phyloP scores from a whole-genome alignment of 305 asterid species.

The Plantago lanceolata region DNA sequence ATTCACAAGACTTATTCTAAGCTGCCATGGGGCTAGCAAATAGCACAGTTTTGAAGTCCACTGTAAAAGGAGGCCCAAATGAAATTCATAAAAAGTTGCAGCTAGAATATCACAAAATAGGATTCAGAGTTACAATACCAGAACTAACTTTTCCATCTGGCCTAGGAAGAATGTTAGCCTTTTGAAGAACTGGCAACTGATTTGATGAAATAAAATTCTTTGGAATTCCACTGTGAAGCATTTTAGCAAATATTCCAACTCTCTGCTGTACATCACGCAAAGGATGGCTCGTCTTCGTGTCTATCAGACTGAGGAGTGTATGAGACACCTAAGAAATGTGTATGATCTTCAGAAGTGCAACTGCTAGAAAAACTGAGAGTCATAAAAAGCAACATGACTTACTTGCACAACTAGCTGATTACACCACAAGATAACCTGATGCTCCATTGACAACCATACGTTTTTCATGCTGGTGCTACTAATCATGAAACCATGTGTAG shows the following conservation, averaged over 20 bases:
- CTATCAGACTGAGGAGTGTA: constrained; percentile 89
- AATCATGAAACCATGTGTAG: constrained; percentile 81
- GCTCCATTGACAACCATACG: constrained; percentile 98
- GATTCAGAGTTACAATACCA: constrained; percentile 46
- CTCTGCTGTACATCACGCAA: constrained; percentile 56
- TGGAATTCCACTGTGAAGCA: constrained; percentile 91
- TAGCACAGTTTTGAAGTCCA: neutral
- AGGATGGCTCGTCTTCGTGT: constrained; percentile 67
- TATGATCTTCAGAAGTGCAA: constrained; percentile 29
- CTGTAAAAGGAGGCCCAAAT: constrained; percentile 7
- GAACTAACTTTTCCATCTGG: constrained; percentile 38
- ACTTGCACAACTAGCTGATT: constrained; percentile 97
- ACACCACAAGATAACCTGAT: constrained; percentile 97
- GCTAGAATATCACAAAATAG: constrained; percentile 23
- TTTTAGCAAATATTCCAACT: constrained; percentile 66
- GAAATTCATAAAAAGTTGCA: constrained; percentile 15
- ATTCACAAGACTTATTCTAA: neutral
- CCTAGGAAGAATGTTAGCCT: constrained; percentile 32
- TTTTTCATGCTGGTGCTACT: constrained; percentile 80
- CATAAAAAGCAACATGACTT: constrained; percentile 38
- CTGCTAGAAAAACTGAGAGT: constrained; percentile 18
- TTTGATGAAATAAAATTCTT: constrained; percentile 56
- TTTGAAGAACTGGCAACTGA: constrained; percentile 37
- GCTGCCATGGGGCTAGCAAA: no score
- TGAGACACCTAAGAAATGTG: constrained; percentile 74